Evolutionary conservation across 2,329 filamentous ascomycete species (phyloP).

Genomic region (Colletotrichum lini): DNA sequence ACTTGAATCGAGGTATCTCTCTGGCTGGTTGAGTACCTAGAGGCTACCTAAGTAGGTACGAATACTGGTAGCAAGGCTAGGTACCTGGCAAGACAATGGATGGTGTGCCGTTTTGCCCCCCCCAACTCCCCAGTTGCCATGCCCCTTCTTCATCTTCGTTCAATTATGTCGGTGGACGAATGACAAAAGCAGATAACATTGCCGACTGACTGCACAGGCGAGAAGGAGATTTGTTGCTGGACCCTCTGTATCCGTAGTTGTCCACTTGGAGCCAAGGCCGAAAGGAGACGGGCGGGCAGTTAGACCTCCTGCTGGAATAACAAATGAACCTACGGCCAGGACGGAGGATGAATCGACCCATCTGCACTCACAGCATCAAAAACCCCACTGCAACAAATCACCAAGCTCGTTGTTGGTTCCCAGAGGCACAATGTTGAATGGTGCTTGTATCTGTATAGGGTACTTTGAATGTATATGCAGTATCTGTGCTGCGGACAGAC

Average conservation of each 20-base stretch:
- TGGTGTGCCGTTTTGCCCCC: not conserved
- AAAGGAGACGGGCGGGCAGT: not conserved
- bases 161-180: slow-evolving; percentile 11
- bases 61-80: not conserved
- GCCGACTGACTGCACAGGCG: not conserved
- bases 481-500: too few species aligned
- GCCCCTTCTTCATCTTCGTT: too few species aligned
- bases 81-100: not conserved
- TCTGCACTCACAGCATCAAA: not conserved
- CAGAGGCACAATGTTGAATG: not conserved
- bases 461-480: too few species aligned
- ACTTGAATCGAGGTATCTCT: not conserved
- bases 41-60: not conserved
- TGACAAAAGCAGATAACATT: slow-evolving; percentile 21
- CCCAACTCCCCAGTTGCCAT: not conserved
- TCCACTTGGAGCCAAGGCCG: slow-evolving; percentile 28
- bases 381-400: not conserved
- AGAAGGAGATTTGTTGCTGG: slow-evolving; percentile 20
- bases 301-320: not conserved
- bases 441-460: not conserved
- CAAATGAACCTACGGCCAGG: not conserved
- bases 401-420: not conserved
- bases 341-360: not conserved
- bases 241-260: slow-evolving; percentile 12
- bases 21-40: not conserved